A percentile compares a stretch with the other conserved stretches of the same genome.
These are phyloP conservation scores for Solanum paucissectum DNA, from an alignment of 257 asterid species.

Conservation along the genomic window DNA sequence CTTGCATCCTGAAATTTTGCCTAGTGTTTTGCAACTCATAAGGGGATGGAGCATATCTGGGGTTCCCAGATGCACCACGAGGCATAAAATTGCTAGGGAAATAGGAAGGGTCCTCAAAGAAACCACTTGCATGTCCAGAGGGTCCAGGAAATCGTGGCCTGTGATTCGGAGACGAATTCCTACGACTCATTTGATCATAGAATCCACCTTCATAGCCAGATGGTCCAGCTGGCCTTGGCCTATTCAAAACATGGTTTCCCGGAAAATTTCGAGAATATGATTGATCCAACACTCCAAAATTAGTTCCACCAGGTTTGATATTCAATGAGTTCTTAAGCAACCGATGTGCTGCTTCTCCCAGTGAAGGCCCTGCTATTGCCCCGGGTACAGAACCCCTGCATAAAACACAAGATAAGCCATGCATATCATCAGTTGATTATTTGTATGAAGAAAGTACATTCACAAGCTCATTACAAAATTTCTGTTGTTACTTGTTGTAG, in stretches of 20 bases:
- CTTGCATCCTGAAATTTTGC: conserved; percentile 28
- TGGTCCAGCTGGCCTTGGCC: conserved; percentile 68
- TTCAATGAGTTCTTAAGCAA: conserved; percentile 65
- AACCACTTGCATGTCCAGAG: conserved; percentile 26
- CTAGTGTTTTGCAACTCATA: conserved; percentile 26
- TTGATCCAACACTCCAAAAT: conserved; percentile 17
- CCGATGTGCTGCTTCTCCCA: conserved; percentile 95
- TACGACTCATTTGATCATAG: conserved; percentile 21
- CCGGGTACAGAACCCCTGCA: conserved; percentile 72
- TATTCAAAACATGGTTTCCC: conserved; percentile 24
- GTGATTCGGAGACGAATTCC: conserved; percentile 22
- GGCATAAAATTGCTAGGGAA: conserved; percentile 14
- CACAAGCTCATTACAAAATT: neutral
- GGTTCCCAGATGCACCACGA: conserved; percentile 26
- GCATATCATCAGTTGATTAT: neutral
- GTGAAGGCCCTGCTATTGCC: conserved; percentile 64
- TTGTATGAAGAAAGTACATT: neutral
- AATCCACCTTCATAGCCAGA: conserved; percentile 59
- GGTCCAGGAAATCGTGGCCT: conserved; percentile 36
- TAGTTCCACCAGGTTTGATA: conserved; percentile 23
- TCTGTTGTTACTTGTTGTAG: neutral
- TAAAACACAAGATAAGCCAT: conserved; percentile 7
- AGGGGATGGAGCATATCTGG: conserved; percentile 17
- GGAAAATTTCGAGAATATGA: conserved; percentile 22
- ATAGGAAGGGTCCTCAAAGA: conserved; percentile 24